A percentile compares a stretch with the other conserved stretches of the same genome.
These are phyloP conservation scores for Colletotrichum spaethianum DNA, from an alignment of 2,329 filamentous ascomycete genomes.

Conservation along the genomic window DNA sequence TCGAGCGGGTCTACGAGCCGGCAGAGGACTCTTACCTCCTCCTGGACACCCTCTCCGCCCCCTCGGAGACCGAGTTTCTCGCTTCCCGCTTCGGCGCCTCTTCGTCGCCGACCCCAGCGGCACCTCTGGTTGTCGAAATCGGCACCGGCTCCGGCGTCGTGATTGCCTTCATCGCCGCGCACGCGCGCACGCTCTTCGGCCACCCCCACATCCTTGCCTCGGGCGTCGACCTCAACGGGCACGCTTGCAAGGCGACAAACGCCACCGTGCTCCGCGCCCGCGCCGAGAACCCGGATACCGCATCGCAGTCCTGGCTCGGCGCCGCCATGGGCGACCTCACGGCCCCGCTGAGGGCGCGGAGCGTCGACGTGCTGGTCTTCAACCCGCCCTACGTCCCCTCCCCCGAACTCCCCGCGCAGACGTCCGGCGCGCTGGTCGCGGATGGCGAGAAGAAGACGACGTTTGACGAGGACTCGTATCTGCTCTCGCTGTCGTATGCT, in stretches of 20 bases:
- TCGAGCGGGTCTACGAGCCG: constrained; percentile 92
- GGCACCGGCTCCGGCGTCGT: constrained; percentile 95
- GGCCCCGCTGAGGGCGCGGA: constrained; percentile 68
- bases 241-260: constrained; percentile 83
- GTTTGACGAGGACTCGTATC: constrained; percentile 86
- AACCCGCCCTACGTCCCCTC: constrained; percentile 98
- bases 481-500: constrained; percentile 89
- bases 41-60: constrained; percentile 88
- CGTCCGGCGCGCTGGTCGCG: constrained; percentile 13
- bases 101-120: constrained; percentile 16
- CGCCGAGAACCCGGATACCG: constrained; percentile 49
- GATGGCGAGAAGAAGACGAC: constrained; percentile 52
- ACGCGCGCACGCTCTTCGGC: constrained; percentile 81
- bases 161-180: constrained; percentile 87
- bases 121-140: constrained; percentile 83
- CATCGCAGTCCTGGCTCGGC: constrained; percentile 71
- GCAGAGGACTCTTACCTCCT: constrained; percentile 96
- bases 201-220: constrained; percentile 78
- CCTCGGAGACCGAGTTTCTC: constrained; percentile 79
- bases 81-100: constrained; percentile 67
- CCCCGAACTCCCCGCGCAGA: constrained; percentile 73
- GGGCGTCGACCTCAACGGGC: constrained; percentile 87
- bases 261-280: constrained; percentile 74
- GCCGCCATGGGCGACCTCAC: constrained; percentile 80
- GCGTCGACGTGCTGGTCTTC: constrained; percentile 90